Base-by-base conservation (phyloP, 1,139 yeast genomes). In the Keqinozyma sinolaborantium region DNA sequence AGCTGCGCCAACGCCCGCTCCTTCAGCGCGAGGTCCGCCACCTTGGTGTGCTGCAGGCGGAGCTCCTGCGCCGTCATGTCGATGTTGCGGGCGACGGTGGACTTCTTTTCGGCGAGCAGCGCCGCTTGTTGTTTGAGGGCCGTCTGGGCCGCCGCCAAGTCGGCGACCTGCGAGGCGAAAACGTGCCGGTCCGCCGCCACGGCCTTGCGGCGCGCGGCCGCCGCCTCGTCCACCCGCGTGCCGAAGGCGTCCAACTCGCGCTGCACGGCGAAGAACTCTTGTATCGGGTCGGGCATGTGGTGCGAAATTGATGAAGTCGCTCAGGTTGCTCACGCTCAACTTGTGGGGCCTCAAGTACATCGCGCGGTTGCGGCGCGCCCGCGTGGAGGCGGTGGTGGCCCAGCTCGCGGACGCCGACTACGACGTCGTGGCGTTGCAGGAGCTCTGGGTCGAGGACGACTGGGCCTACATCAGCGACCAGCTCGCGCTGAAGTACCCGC, bases 301-400 rank as follows among this genome's bases (percentile, higher is more conserved):
- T n/a, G n/a, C n/a, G n/a, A n/a, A n/a, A n/a, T n/a, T 16, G 6
- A 21, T 25, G 12, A 19, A 14, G 14, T 14, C 19, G 23, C 8
- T 13, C 16, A 6, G 24, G 14, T 15, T 83, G 25, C 64, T 83
- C 14, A 82, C 94, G 0, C 73, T 81, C 51, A 83, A 82, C 51
- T 78, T 86, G 1, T 87, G 97, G 97, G 99, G 98, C 1, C 64
- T 92, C 39, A 88, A 87, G 48, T 82, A 62, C 50, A 83, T 92
- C 3, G 81, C 97, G 13, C 83, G 81, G 46, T 63, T 62, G 39
- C 66, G 98, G 24, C 58, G 61, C 29, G 72, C 70, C 42, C 65
- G 99, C 29, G 64, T 92, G 16, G 55, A 51, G 16, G 95, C 90
- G 4, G 83, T 92, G 20, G 95, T 95, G 0, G 73, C 79, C 28